Evolutionary conservation across 2,329 filamentous ascomycete species (phyloP), one percentile per base, ranked within the genome.

Genomic region (Aciculosporium take): DNA sequence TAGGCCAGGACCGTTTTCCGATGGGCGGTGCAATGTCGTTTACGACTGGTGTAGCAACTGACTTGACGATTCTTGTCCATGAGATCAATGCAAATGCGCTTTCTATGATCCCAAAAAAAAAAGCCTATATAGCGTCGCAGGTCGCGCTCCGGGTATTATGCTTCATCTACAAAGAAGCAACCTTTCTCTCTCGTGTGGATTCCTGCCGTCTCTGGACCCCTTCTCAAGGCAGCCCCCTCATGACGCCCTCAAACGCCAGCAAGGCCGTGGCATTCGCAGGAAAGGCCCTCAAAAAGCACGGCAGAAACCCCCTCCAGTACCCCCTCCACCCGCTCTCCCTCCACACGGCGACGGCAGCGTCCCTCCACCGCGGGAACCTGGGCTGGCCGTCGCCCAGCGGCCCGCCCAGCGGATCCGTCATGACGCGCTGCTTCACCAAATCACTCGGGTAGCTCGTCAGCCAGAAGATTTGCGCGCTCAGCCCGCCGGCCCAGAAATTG

Each of bases 401-500:
- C 1, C 81, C 80, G 1, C 82, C 88, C 40, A 96, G 65, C 4
- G 84, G 79, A 62, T 96, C 91, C 12, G 89, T 95, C 91, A 98
- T 96, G 57, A 98, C 82, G 25, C 87, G 74, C 67, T 96, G 89
- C 71, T 96, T 96, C 42, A 96, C 79, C 18, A 95, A 84, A 58
- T 96, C 89, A 37, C 78, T 84, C 2, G 91, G 89, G 57, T 96
- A 96, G 48, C 82, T 84, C 15, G 83, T 85, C 33, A 94, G 60
- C 91, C 91, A 98, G 58, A 95, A 98, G 13, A 94, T 65, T 67
- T 98, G 91, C 0, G 91, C 91, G 37, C 82, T 88, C 39, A 96
- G 65, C 0, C 91, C 91, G 3, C 91, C 91, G 0, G 91, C 89
- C 89, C 89, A 96, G 66, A 98, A 98, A 58, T 96, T 96, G 55